These are phyloP conservation scores for Volvox carteri DNA, from an alignment of 163 green algal species.

Conservation along the genomic window DNA sequence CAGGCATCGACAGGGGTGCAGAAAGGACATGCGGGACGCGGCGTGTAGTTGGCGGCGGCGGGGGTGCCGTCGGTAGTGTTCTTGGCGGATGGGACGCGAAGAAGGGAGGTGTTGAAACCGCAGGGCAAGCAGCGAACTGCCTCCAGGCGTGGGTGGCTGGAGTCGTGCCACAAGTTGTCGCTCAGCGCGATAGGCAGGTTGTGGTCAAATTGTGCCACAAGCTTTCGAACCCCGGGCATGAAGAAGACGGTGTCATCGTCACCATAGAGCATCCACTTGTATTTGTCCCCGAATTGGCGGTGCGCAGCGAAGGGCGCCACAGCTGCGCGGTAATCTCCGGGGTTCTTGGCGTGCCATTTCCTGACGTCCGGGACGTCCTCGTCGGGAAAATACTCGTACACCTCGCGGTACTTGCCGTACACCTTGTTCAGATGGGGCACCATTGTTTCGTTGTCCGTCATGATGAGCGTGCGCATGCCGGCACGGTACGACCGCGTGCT, in stretches of 20 bases:
- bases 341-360: slow-evolving; percentile 37
- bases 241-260: slow-evolving; percentile 54
- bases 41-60: not conserved
- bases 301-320: slow-evolving; percentile 41
- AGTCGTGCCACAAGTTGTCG: slow-evolving; percentile 50
- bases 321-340: slow-evolving; percentile 36
- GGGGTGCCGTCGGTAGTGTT: not conserved
- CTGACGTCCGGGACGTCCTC: not conserved
- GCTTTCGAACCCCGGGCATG: slow-evolving; percentile 32
- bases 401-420: slow-evolving; percentile 48
- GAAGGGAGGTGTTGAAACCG: slow-evolving; percentile 27
- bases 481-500: slow-evolving; percentile 6
- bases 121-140: slow-evolving; percentile 48
- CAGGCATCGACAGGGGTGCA: slow-evolving; percentile 33
- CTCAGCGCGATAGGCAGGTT: slow-evolving; percentile 33
- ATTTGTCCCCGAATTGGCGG: slow-evolving; percentile 48
- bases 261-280: slow-evolving; percentile 71
- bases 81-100: not conserved
- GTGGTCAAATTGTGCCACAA: slow-evolving; percentile 38
- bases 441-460: slow-evolving; percentile 33
- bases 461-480: slow-evolving; percentile 48
- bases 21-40: slow-evolving; percentile 45
- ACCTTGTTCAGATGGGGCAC: slow-evolving; percentile 31
- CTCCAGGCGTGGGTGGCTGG: slow-evolving; percentile 30
- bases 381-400: slow-evolving; percentile 34